Evolutionary conservation across 371 early-diverging fungal species (phyloP), one percentile per base, ranked within the genome.

Genomic region (Mycotypha africana): DNA sequence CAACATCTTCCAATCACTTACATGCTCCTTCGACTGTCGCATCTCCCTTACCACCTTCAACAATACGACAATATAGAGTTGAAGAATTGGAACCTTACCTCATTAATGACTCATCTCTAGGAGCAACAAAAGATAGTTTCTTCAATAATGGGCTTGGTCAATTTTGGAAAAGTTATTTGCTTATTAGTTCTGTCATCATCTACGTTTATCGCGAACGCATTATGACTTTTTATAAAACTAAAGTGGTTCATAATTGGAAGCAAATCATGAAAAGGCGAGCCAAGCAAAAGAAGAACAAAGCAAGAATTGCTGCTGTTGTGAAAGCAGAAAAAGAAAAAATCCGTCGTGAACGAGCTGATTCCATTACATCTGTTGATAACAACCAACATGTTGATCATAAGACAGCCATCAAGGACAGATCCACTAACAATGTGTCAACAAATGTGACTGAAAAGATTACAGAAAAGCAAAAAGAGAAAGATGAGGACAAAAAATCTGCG

Each of bases 81-180:
- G 45, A 19, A 2, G 12, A 44, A 22, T 4, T 25, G 20, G 21
- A 52, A 12, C 23, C 36, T 14, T 42, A 37, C 14, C 33, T 36
- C 19, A 30, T 42, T 15, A 30, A 14, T 17, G 17, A 20, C 33
- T 20, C n/a, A n/a, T n/a, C n/a, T n/a, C n/a, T n/a, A n/a, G n/a
- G n/a, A n/a, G 25, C 26, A 9, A n/a, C 26, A 15, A 30, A 52
- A 52, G 11, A 28, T 3, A 56, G 65, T 6, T 64, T 62, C 32
- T 64, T 56, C 28, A 21, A 58, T 14, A 60, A 67, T 22, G 62
- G 62, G 5, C 24, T 48, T n/a, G 67, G 63, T 9, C 43, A 44
- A 31, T 62, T 62, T 32, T 73, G 69, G 69, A 66, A 64, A n/a
- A 57, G 59, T 1, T 68, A 54, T 40, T 14, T 69, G 4, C 19